These are phyloP conservation scores for Eragrostis curvula DNA, from an alignment of 176 grass and related monocot genomes.

Conservation along the genomic window DNA sequence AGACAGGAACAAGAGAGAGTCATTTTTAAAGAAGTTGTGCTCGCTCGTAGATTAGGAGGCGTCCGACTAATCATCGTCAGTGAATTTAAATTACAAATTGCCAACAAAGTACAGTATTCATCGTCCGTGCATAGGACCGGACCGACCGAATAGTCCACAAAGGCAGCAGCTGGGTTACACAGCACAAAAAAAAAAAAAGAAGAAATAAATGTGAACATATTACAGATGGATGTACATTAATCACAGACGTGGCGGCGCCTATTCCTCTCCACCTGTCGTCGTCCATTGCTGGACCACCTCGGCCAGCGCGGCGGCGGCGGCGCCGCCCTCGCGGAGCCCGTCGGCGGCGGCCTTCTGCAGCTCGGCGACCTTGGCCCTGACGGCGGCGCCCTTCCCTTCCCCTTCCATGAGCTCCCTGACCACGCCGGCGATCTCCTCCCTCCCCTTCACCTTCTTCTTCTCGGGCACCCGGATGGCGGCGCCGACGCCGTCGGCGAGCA, in stretches of 20 bases:
- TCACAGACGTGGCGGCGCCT: background rate
- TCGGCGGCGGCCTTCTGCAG: conserved; percentile 35
- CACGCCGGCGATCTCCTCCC: conserved; percentile 36
- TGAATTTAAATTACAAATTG: no score
- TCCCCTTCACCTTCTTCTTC: background rate
- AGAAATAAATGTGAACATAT: no score
- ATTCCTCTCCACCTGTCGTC: background rate
- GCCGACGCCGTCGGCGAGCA: conserved; percentile 38
- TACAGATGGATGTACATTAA: no score
- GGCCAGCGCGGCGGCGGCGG: conserved; percentile 1
- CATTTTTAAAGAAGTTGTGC: no score
- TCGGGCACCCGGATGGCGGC: conserved; percentile 34
- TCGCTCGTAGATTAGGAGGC: no score
- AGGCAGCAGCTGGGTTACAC: no score
- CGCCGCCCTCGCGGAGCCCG: conserved; percentile 32
- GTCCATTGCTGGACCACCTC: conserved; percentile 40
- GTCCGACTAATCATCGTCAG: no score
- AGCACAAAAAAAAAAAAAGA: no score
- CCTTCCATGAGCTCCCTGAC: conserved; percentile 60
- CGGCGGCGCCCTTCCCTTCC: conserved; percentile 21
- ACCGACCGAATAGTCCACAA: no score
- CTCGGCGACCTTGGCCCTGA: conserved; percentile 50
- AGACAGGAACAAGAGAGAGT: no score
- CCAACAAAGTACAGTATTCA: no score
- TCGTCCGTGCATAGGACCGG: no score